These are phyloP conservation scores for Hylodesmum podocarpum DNA, from an alignment of 306 rosid genomes.

Conservation along the genomic window DNA sequence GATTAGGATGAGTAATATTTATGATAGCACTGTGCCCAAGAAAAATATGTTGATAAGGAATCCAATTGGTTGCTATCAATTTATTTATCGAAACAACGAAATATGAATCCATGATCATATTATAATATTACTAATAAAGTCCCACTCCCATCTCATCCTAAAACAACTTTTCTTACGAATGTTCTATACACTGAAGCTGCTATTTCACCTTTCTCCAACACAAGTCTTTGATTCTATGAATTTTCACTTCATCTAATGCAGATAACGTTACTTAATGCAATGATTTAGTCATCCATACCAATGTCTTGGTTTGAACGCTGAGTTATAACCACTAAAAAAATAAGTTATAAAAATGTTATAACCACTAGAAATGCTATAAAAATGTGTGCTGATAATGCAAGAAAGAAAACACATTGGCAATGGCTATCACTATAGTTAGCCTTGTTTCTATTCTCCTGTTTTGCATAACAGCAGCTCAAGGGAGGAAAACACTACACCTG, in stretches of 20 bases:
- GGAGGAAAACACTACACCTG: constrained; percentile 26
- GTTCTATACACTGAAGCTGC: not conserved
- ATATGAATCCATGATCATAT: not conserved
- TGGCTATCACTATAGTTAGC: constrained; percentile 6
- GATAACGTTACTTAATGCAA: not conserved
- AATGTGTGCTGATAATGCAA: not conserved
- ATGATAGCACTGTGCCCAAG: not conserved
- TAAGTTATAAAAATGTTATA: not conserved
- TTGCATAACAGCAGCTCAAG: constrained; percentile 12
- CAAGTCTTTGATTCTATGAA: not conserved
- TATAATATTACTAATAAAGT: not conserved
- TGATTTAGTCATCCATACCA: not conserved
- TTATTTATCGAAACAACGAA: not conserved
- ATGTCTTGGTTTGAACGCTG: not conserved
- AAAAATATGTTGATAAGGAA: not conserved
- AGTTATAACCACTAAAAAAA: not conserved
- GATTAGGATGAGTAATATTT: not conserved
- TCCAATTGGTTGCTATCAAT: not conserved
- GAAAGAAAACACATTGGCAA: not conserved
- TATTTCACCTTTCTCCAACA: too few relatives aligned
- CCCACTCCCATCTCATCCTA: not conserved
- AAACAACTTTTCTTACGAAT: not conserved
- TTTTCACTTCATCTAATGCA: not conserved
- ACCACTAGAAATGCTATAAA: not conserved
- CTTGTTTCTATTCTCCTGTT: constrained; percentile 19